A percentile compares a stretch with the other conserved stretches of the same genome.
Evolutionary conservation across 345 rosid genomes (phyloP).

Genomic region (Aegle marmelos): DNA sequence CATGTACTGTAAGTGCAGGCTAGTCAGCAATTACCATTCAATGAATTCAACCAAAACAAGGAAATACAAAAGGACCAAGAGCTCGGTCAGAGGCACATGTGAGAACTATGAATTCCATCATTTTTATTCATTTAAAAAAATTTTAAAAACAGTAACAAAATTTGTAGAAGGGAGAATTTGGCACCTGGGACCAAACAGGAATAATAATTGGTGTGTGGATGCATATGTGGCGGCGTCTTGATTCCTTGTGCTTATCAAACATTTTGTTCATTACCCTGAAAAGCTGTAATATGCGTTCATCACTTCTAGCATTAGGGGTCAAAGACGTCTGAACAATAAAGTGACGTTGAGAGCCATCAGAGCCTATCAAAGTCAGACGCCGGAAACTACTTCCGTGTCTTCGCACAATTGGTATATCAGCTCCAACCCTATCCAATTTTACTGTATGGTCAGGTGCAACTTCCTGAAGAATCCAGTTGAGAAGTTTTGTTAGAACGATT

Average conservation of each 20-base stretch:
- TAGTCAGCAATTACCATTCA: background rate
- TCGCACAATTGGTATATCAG: conserved; percentile 93
- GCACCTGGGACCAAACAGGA: conserved; percentile 99
- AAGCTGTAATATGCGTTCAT: conserved; percentile 93
- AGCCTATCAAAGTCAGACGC: conserved; percentile 90
- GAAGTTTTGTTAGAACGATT: conserved; percentile 11
- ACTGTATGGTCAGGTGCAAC: conserved; percentile 91
- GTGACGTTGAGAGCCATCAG: conserved; percentile 95
- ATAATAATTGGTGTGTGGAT: conserved; percentile 96
- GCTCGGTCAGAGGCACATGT: background rate
- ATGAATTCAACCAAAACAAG: background rate
- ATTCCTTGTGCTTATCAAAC: conserved; percentile 98
- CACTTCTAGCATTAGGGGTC: conserved; percentile 98
- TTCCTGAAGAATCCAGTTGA: conserved; percentile 51
- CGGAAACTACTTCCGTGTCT: conserved; percentile 99
- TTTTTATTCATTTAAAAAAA: background rate
- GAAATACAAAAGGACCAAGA: background rate
- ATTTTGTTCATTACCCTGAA: conserved; percentile 99
- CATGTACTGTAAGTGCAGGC: background rate
- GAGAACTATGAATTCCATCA: background rate
- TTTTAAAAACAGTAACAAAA: background rate
- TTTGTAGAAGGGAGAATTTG: background rate
- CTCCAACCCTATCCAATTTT: conserved; percentile 89
- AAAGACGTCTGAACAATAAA: conserved; percentile 98
- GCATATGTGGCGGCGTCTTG: conserved; percentile 81